A percentile compares a stretch with the other conserved stretches of the same genome.
Evolutionary conservation across 768 basidiomycete species (phyloP).

Genomic region (Kwoniella bestiolae): DNA sequence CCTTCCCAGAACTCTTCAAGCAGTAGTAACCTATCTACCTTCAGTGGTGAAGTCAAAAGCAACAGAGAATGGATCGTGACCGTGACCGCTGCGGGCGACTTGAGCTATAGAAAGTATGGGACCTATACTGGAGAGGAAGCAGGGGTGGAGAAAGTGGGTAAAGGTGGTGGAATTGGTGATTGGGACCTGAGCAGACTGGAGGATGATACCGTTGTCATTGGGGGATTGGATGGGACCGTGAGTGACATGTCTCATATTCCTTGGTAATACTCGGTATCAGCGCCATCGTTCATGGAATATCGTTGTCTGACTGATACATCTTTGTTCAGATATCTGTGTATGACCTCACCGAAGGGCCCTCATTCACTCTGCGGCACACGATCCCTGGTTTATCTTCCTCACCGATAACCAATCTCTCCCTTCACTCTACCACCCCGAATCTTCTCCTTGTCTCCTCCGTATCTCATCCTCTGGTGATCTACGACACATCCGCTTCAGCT

Average conservation of each 20-base stretch:
- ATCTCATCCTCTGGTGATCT: slow-evolving; percentile 29
- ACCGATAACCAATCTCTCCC: slow-evolving; percentile 28
- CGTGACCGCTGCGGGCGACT: slow-evolving; percentile 34
- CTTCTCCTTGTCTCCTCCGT: slow-evolving; percentile 35
- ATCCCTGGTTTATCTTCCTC: slow-evolving; percentile 26
- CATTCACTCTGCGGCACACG: slow-evolving; percentile 8
- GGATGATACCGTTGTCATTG: slow-evolving; percentile 36
- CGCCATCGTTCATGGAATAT: neutral
- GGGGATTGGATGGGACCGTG: slow-evolving; percentile 45
- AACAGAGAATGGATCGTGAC: slow-evolving; percentile 43
- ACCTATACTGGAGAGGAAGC: neutral
- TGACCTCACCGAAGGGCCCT: neutral
- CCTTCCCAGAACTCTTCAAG: slow-evolving; percentile 22
- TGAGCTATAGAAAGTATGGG: slow-evolving; percentile 32
- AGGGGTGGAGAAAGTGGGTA: slow-evolving; percentile 29
- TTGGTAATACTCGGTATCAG: too few relatives aligned
- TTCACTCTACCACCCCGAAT: slow-evolving; percentile 45
- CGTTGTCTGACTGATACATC: too few relatives aligned
- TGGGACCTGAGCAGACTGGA: slow-evolving; percentile 47
- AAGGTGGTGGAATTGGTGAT: slow-evolving; percentile 44
- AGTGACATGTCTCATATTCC: too few relatives aligned
- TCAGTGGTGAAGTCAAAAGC: slow-evolving; percentile 45
- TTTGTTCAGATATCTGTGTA: slow-evolving; percentile 27
- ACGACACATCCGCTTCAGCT: slow-evolving; percentile 30
- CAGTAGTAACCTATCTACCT: slow-evolving; percentile 29